phyloP scores from a whole-genome alignment of 2,329 filamentous ascomycete genomes.

The Coniochaeta ligniaria region DNA sequence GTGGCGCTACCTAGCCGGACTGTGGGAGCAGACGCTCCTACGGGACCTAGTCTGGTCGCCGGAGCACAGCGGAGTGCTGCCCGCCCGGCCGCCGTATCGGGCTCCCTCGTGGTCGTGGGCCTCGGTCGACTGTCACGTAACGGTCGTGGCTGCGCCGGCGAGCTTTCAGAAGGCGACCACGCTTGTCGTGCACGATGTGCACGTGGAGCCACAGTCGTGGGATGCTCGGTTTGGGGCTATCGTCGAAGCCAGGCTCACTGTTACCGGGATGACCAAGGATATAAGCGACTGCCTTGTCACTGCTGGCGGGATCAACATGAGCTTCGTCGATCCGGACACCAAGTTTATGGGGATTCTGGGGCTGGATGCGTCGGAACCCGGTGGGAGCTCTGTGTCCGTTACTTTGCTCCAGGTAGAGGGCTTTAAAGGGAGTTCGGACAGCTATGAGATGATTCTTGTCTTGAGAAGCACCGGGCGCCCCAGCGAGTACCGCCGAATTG shows the following conservation, averaged over 20 bases:
- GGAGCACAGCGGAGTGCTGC: not conserved
- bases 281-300: not conserved
- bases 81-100: not conserved
- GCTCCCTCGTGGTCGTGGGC: constrained; percentile 9
- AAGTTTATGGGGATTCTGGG: not conserved
- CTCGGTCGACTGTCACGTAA: constrained; percentile 1
- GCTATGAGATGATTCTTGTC: not conserved
- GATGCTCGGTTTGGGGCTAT: not conserved
- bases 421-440: not conserved
- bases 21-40: constrained; percentile 6
- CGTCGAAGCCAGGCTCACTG: not conserved
- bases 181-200: not conserved
- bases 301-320: not conserved
- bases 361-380: not conserved
- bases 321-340: not conserved
- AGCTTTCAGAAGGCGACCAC: not conserved
- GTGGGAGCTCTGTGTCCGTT: not conserved
- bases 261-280: not conserved
- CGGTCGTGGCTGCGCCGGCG: not conserved
- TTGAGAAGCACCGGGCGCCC: not conserved
- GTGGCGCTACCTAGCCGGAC: constrained; percentile 2
- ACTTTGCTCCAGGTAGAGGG: not conserved
- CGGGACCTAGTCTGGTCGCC: not conserved
- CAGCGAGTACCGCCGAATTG: not conserved
- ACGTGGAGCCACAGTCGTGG: not conserved